Evolutionary conservation across 768 basidiomycete species (phyloP).

Genomic region (Tephrocybe sp.): DNA sequence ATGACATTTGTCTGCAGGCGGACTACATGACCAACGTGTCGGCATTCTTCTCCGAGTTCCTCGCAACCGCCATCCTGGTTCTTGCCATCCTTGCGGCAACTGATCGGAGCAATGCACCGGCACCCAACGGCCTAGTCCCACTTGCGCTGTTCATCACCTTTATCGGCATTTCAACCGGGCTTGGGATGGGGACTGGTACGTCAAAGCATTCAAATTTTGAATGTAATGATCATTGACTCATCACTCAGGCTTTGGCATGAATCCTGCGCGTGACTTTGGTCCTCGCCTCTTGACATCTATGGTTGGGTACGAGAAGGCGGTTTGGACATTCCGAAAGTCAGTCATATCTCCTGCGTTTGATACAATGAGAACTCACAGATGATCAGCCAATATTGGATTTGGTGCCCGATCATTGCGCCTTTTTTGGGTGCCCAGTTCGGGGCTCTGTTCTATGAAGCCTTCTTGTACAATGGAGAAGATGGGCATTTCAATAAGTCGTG

Average conservation of each 20-base stretch:
- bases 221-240: not conserved
- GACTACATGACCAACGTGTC: slow-evolving; percentile 36
- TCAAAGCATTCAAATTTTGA: not conserved
- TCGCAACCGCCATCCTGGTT: slow-evolving; percentile 58
- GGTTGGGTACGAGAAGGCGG: slow-evolving; percentile 62
- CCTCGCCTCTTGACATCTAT: slow-evolving; percentile 70
- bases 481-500: slow-evolving; percentile 51
- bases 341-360: slow-evolving; percentile 20
- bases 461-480: slow-evolving; percentile 60
- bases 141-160: slow-evolving; percentile 57
- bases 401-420: slow-evolving; percentile 66
- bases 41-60: slow-evolving; percentile 52
- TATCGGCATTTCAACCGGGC: slow-evolving; percentile 52
- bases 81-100: slow-evolving; percentile 54
- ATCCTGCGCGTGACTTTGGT: slow-evolving; percentile 45
- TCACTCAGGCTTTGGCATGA: slow-evolving; percentile 32
- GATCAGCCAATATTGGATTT: slow-evolving; percentile 69
- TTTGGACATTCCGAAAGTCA: slow-evolving; percentile 44
- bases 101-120: slow-evolving; percentile 52
- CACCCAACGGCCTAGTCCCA: slow-evolving; percentile 53
- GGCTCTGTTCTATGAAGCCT: slow-evolving; percentile 56
- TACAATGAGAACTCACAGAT: slow-evolving; percentile 6
- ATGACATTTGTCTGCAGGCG: slow-evolving; percentile 7
- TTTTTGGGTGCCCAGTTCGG: slow-evolving; percentile 62
- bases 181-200: slow-evolving; percentile 63